Conservation (phyloP, 2,329 filamentous ascomycete species). For the Botrytis aclada region DNA sequence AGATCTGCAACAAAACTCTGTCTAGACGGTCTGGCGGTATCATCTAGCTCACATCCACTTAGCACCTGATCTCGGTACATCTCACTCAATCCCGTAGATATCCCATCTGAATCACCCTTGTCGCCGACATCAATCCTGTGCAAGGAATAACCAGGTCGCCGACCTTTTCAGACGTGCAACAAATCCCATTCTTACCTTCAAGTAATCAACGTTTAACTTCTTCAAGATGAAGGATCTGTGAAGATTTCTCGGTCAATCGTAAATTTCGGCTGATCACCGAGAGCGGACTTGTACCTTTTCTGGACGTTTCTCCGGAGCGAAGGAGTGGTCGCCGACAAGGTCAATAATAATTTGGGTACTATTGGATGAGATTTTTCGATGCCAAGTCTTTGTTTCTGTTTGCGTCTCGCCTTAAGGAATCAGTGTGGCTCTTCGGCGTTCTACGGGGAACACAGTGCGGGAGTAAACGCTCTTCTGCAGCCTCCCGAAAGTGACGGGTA, state of each 20-base stretch:
- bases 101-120: neutral
- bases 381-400: neutral
- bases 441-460: neutral
- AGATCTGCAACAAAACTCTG: constrained; percentile 12
- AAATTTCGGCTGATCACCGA: neutral
- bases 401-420: neutral
- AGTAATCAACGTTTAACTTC: neutral
- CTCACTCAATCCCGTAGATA: neutral
- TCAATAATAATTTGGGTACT: neutral
- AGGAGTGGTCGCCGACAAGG: constrained; percentile 13
- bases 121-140: constrained; percentile 1
- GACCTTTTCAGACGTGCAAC: constrained; percentile 16
- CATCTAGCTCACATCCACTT: neutral
- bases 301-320: neutral
- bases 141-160: constrained; percentile 10
- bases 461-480: neutral
- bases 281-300: neutral
- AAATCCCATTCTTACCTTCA: constrained; percentile 1
- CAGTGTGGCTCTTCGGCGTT: neutral
- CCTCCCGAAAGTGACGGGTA: neutral
- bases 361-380: neutral
- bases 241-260: neutral
- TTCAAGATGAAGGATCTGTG: constrained; percentile 6
- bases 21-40: neutral
- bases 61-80: neutral